Base-by-base conservation (phyloP, 371 early-diverging fungal species). In the Capillidium heterosporum region DNA sequence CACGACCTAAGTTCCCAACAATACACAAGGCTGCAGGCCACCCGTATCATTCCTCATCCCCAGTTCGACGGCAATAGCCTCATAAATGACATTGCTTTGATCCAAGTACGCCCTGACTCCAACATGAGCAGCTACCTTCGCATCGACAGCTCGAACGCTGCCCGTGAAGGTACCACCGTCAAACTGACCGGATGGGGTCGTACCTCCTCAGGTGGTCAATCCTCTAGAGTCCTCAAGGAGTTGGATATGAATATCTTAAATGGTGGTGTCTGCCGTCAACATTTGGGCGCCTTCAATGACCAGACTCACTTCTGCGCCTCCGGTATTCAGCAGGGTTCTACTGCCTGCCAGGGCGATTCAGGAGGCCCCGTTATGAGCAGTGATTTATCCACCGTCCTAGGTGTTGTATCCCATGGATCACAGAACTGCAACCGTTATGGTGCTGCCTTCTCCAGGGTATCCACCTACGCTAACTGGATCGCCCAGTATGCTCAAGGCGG, bases 11-110 rank as follows among this genome's bases (percentile, higher is more conserved):
- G 27, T 48, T 19, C 21, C 8, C 10, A 15, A 8, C 7, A 19
- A n/a, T 11, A 7, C 8, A 15, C 13, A 11, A 7, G 26, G 26
- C 26, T 53, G 7, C 5, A 15, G 35, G 53, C 26, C 11, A 53
- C 4, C 8, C 26, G 7, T 15, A 35, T 53, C 4, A 35, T 21
- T 27, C 4, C 19, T 27, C 53, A 53, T 41, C 53, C 53, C 13
- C 4, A 53, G 8, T 53, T 4, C 15, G 27, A 41, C 26, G 27
- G 23, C 11, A 5, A 53, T 15, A 32, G 11, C 23, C 15, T 53
- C 3, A 35, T 7, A 19, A 53, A 53, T 21, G 53, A 53, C 35
- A 53, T 53, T 32, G 53, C 40, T 21, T 5, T 53, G n/a, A n/a
- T 53, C 19, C 5, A 32, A 28, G 28, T 50, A n/a, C 11, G 7